Base-by-base conservation (phyloP, 352 stramenopile genomes). In the Globisporangium echinulatum region DNA sequence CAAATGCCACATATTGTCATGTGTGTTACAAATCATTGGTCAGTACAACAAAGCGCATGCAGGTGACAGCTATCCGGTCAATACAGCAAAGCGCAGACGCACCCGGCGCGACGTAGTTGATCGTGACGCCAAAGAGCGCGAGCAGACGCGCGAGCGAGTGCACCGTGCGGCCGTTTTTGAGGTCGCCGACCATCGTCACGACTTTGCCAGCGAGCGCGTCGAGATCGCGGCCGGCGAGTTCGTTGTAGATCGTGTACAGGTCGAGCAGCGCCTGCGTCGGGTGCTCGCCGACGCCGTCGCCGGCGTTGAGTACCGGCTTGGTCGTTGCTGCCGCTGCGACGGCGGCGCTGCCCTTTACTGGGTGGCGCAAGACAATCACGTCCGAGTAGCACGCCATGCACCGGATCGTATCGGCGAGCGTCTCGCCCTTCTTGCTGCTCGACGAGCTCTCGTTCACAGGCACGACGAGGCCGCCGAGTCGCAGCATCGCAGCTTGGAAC, bases 221-320 rank as follows among this genome's bases (percentile, higher is more conserved):
- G 10, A 85, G 59, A 48, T 61, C 52, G 39, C 82, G 75, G 33
- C 79, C 80, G 25, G 25, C 25, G 15, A 97, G 72, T 73, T 97
- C 88, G 59, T 85, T 90, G 62, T 91, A 88, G 63, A 99, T 98
- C 42, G 96, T 99, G 77, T 98, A 99, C 36, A 98, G 65, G 74
- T 99, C 97, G 68, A 99, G 87, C 54, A 99, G 77, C 40, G 97
- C 97, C 68, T 99, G 97, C 11, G 97, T 99, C 33, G 97, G 97
- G 85, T 99, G 97, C 69, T 99, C 97, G 54, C 96, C 97, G 7
- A 97, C 82, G 38, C 97, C 97, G 72, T 99, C 97, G 8, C 78
- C 90, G 42, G 91, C 90, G 75, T 98, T 99, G 4, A 99, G 70
- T 42, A 98, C 84, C 13, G 94, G 96, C 62, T 98, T 98, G 25